phyloP scores from a whole-genome alignment of 805 yeast species.

The Ogataea haglerorum region DNA sequence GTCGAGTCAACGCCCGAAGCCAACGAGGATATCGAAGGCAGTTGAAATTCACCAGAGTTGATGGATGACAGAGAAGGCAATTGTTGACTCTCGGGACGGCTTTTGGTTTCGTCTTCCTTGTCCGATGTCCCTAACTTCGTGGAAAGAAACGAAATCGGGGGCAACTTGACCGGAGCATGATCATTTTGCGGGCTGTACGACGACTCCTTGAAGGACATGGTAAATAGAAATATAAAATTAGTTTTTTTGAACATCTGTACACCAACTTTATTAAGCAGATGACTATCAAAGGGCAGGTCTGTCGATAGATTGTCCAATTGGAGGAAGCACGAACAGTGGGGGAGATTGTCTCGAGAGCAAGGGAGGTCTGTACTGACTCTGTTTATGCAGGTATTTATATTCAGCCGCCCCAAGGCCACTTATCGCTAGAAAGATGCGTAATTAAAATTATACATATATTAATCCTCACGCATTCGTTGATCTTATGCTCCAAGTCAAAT shows the following conservation, averaged over 20 bases:
- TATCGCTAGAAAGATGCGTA: not conserved
- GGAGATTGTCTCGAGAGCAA: too few species aligned
- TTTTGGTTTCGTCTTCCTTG: conserved; percentile 1
- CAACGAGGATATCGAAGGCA: conserved; percentile 13
- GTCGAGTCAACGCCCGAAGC: conserved; percentile 11
- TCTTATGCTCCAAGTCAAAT: conserved; percentile 24
- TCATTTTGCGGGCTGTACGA: conserved; percentile 7
- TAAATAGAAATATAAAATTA: conserved; percentile 1
- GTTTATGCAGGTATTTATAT: too few species aligned
- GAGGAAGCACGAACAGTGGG: too few species aligned
- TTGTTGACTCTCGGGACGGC: conserved; percentile 2
- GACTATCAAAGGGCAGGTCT: too few species aligned
- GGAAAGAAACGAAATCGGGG: conserved; percentile 28
- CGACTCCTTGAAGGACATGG: conserved; percentile 7
- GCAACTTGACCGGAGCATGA: conserved; percentile 22
- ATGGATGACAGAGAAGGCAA: conserved; percentile 13
- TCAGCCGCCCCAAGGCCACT: too few species aligned
- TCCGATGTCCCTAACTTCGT: conserved; percentile 10
- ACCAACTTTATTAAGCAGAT: not conserved
- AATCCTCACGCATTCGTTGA: too few species aligned
- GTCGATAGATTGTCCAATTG: too few species aligned
- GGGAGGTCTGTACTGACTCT: too few species aligned
- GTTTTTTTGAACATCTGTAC: conserved; percentile 1
- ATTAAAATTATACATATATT: not conserved
- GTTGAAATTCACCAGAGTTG: conserved; percentile 12